A percentile compares a stretch with the other conserved stretches of the same genome.
These are phyloP conservation scores for Pythium sukuiense DNA, from an alignment of 352 stramenopile genomes.

Conservation along the genomic window DNA sequence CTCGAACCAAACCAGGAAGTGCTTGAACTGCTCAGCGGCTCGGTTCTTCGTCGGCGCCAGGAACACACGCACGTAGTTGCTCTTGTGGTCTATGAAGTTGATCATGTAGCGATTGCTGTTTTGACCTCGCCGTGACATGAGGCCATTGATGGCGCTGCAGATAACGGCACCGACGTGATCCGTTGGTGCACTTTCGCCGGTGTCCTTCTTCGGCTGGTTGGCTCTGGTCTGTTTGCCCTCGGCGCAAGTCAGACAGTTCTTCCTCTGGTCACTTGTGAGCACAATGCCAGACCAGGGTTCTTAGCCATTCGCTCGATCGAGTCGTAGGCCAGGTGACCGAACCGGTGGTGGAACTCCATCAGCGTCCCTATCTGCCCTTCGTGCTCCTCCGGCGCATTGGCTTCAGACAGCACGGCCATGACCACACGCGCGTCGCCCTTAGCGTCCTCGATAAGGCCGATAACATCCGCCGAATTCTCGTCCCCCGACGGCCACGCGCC, in stretches of 20 bases:
- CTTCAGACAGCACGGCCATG: too few relatives aligned
- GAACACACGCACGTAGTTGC: conserved; percentile 18
- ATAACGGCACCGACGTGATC: conserved; percentile 14
- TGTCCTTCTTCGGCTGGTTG: conserved; percentile 12
- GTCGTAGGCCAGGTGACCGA: conserved; percentile 16
- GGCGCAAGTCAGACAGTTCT: conserved; percentile 15
- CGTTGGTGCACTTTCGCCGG: conserved; percentile 3
- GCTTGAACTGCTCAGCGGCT: conserved; percentile 18
- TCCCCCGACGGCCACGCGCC: too few relatives aligned
- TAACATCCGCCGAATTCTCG: too few relatives aligned
- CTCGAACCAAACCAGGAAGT: conserved; percentile 19
- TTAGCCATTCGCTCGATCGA: conserved; percentile 12
- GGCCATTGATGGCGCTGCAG: conserved; percentile 25
- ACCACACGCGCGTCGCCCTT: too few relatives aligned
- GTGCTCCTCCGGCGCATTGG: too few relatives aligned
- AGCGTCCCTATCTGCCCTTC: too few relatives aligned
- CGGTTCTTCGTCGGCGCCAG: conserved; percentile 18
- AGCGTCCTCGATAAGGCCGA: too few relatives aligned
- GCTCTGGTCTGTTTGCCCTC: conserved; percentile 20
- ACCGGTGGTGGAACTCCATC: conserved; percentile 11
- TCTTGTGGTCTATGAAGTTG: conserved; percentile 21
- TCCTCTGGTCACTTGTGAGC: neutral
- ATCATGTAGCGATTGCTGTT: conserved; percentile 17
- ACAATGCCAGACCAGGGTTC: conserved; percentile 1
- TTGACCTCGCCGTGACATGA: conserved; percentile 12